phyloP scores from a whole-genome alignment of 768 basidiomycete species.

The Chalciporus pseudorubinellus region DNA sequence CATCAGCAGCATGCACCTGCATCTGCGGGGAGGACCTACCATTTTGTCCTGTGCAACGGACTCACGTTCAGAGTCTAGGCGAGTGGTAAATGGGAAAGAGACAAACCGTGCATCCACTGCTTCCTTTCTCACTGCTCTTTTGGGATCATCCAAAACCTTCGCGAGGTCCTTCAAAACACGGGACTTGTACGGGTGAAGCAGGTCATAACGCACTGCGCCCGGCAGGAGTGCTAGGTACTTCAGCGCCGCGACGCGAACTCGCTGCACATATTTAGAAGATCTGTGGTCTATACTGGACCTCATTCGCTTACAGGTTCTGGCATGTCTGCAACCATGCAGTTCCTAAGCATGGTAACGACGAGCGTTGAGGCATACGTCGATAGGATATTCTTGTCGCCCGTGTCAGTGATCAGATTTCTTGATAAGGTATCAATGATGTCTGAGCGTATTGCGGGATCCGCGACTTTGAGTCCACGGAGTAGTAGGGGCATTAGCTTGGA shows the following conservation, averaged over 20 bases:
- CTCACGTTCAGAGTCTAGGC: neutral
- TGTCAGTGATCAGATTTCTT: conserved; percentile 60
- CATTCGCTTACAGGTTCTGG: conserved; percentile 50
- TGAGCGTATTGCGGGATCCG: conserved; percentile 67
- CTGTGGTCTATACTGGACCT: neutral
- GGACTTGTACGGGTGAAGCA: conserved; percentile 77
- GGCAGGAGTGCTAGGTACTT: conserved; percentile 74
- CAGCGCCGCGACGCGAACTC: conserved; percentile 73
- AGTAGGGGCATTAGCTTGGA: conserved; percentile 86
- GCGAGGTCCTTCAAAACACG: conserved; percentile 72
- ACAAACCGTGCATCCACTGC: conserved; percentile 77
- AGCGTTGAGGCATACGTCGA: conserved; percentile 72
- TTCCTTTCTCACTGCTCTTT: conserved; percentile 75
- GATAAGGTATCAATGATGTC: conserved; percentile 81
- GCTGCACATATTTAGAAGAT: conserved; percentile 40
- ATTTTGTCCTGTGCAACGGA: conserved; percentile 25
- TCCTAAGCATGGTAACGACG: conserved; percentile 68
- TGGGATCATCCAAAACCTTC: conserved; percentile 85
- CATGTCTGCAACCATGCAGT: conserved; percentile 49
- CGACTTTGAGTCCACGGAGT: conserved; percentile 77
- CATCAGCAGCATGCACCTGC: neutral
- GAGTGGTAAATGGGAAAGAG: neutral
- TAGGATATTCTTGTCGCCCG: conserved; percentile 47
- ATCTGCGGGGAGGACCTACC: conserved; percentile 10
- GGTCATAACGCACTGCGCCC: conserved; percentile 71